Evolutionary conservation across 1,139 yeast genomes (phyloP).

Genomic region (Zygotorulaspora mrakii): DNA sequence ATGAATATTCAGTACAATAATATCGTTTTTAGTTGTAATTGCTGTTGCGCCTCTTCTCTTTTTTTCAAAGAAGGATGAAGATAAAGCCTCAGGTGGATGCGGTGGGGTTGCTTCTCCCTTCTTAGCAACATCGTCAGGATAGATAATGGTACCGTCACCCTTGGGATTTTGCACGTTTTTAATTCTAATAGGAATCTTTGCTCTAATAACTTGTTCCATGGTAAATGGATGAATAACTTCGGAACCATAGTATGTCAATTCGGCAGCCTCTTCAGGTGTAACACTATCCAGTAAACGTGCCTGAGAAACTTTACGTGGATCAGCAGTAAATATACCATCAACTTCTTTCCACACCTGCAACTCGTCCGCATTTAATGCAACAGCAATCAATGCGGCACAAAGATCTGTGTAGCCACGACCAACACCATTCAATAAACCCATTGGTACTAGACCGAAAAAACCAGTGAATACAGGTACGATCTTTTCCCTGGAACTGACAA

Average conservation of each 20-base stretch:
- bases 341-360: slow-evolving; percentile 98
- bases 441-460: slow-evolving; percentile 90
- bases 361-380: slow-evolving; percentile 87
- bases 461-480: slow-evolving; percentile 87
- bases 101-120: slow-evolving; percentile 90
- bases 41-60: slow-evolving; percentile 88
- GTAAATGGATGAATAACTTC: slow-evolving; percentile 98
- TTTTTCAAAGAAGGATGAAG: slow-evolving; percentile 44
- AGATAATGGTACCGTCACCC: slow-evolving; percentile 89
- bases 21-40: slow-evolving; percentile 89
- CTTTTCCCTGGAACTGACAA: slow-evolving; percentile 37
- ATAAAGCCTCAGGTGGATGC: slow-evolving; percentile 78
- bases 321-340: slow-evolving; percentile 97
- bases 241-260: slow-evolving; percentile 92
- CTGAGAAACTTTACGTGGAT: slow-evolving; percentile 89
- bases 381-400: slow-evolving; percentile 95
- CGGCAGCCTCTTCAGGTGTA: slow-evolving; percentile 98
- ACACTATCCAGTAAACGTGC: slow-evolving; percentile 83
- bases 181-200: slow-evolving; percentile 92
- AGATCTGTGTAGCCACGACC: slow-evolving; percentile 97
- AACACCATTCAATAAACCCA: slow-evolving; percentile 85
- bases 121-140: slow-evolving; percentile 82
- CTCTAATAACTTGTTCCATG: slow-evolving; percentile 96
- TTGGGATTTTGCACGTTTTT: slow-evolving; percentile 90
- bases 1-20: slow-evolving; percentile 87